Evolutionary conservation across 805 yeast genomes (phyloP), one percentile per base, ranked within the genome.

Genomic region (Scheffersomyces spartinae): DNA sequence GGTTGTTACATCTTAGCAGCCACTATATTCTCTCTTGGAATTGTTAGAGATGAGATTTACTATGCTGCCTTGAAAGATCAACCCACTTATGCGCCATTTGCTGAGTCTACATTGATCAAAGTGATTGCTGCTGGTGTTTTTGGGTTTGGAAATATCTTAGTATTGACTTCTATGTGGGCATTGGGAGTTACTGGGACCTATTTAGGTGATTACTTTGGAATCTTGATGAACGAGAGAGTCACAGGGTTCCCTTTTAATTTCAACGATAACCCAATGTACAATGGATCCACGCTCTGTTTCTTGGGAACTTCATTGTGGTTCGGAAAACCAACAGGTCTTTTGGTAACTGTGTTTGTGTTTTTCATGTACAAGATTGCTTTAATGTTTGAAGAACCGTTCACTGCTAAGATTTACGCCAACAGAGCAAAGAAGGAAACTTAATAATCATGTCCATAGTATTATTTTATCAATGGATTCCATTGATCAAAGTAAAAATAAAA

Each of bases 101-200:
- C 64, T 22, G 55, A 55, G 20, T 40, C 49, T n/a, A 52, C 43
- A 15, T 33, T 21, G 14, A 7, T 73, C 30, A 56, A 63, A 32
- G 53, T 53, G n/a, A 40, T 68, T 5, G 94, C 91, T 2, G 55
- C 63, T 13, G 50, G 49, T 2, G 40, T 60, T 3, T 79, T 85
- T 38, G 71, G 51, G 1, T 47, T 63, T 26, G 98, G 98, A 13
- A 85, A 86, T 38, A 52, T 82, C 7, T 68, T 91, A 27, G 97
- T 86, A 2, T 36, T 80, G 17, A 55, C 75, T 16, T 83, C 95
- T 13, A 88, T 91, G 97, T 88, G 73, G 59, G 78, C 79, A 9
- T 64, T 91, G 36, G 98, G 98, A 13, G 72, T 91, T 33, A 88
- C 95, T 9, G 98, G 98, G 13, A 91, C 98, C 7, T 91, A 91